Evolutionary conservation across 495 filamentous ascomycete genomes (phyloP).

Genomic region (Neurospora tetrasperma): DNA sequence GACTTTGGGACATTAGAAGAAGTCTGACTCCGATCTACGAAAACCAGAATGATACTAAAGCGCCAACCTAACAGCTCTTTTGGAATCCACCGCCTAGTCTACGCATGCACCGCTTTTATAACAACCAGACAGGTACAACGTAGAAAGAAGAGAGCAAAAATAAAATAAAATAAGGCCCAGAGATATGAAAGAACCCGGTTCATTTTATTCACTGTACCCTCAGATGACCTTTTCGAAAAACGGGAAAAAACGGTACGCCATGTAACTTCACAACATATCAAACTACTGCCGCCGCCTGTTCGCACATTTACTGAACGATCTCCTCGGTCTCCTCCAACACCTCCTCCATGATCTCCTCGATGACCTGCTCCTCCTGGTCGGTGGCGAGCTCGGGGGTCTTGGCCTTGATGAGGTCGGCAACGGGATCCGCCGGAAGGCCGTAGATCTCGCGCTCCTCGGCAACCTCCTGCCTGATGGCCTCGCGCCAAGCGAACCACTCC

Average conservation of each 20-base stretch:
- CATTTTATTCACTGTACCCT: slow-evolving; percentile 1
- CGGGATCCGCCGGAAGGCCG: slow-evolving; percentile 54
- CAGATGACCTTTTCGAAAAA: not conserved
- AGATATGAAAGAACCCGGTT: not conserved
- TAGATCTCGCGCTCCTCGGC: slow-evolving; percentile 57
- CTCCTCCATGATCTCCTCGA: slow-evolving; percentile 88
- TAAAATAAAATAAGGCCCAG: not conserved
- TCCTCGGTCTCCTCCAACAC: slow-evolving; percentile 92
- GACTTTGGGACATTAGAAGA: not conserved
- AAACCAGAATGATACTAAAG: not conserved
- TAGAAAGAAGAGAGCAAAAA: not conserved
- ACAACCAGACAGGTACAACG: not conserved
- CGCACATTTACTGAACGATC: slow-evolving; percentile 25
- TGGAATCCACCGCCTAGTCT: not conserved
- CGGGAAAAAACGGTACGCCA: not conserved
- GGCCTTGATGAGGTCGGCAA: slow-evolving; percentile 45
- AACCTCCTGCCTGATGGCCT: slow-evolving; percentile 61
- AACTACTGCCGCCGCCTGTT: not conserved
- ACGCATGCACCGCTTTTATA: not conserved
- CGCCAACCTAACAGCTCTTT: not conserved
- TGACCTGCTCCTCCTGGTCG: slow-evolving; percentile 57
- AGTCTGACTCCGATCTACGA: not conserved
- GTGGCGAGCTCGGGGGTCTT: slow-evolving; percentile 34
- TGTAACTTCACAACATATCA: not conserved
- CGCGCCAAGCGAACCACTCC: slow-evolving; percentile 86